A percentile compares a stretch with the other conserved stretches of the same genome.
These are phyloP conservation scores for Pinguiococcus pyrenoidosus DNA, from an alignment of 108 stramenopile species.

Conservation along the genomic window DNA sequence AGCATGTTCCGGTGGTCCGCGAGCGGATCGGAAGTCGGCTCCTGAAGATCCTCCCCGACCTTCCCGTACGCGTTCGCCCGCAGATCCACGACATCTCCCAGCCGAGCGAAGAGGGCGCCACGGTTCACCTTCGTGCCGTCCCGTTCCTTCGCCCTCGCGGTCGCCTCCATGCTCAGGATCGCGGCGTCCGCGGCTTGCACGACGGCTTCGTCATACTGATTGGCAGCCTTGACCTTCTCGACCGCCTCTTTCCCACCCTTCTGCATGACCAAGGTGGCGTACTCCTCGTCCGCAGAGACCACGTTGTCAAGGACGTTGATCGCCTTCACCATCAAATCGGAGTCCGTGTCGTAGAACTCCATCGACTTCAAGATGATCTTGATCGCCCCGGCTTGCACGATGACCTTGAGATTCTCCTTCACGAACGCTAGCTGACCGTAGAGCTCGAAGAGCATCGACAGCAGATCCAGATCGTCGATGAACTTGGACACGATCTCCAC, in stretches of 20 bases:
- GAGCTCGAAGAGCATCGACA: conserved; percentile 5
- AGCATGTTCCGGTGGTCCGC: conserved; percentile 2
- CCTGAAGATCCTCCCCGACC: not conserved
- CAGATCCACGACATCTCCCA: not conserved
- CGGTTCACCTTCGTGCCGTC: conserved; percentile 3
- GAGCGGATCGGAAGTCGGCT: conserved; percentile 4
- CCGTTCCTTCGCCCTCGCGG: conserved; percentile 1
- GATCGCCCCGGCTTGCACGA: conserved; percentile 10
- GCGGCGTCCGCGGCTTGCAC: not conserved
- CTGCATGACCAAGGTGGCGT: conserved; percentile 9
- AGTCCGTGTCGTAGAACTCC: conserved; percentile 5
- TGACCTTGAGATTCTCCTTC: conserved; percentile 1
- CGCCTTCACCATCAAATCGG: conserved; percentile 1
- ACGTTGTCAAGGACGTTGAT: conserved; percentile 13
- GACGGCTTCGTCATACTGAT: conserved; percentile 1
- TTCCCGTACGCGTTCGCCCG: not conserved
- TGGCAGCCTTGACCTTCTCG: not conserved
- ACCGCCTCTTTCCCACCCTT: not conserved
- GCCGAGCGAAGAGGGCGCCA: conserved; percentile 11
- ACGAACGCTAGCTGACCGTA: conserved; percentile 16
- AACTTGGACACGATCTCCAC: not conserved
- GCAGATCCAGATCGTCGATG: conserved; percentile 1
- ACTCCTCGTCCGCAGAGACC: conserved; percentile 17
- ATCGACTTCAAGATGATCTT: conserved; percentile 6
- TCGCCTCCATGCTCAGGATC: conserved; percentile 6